A percentile compares a stretch with the other conserved stretches of the same genome.
Evolutionary conservation across 2,329 filamentous ascomycete genomes (phyloP).

Genomic region (Mollisiaceae sp.): DNA sequence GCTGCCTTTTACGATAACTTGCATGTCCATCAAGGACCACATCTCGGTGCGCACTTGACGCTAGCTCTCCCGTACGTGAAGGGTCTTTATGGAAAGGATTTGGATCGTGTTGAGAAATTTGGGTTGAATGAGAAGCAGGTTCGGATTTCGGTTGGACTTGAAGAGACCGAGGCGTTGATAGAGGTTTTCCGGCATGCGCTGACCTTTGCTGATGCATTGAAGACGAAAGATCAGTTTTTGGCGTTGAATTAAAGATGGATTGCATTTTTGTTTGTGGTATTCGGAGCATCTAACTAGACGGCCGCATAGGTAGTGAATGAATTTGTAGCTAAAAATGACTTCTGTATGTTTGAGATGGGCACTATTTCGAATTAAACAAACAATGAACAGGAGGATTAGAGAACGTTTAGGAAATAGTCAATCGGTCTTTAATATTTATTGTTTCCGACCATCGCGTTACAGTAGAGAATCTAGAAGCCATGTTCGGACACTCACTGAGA

Average conservation of each 20-base stretch:
- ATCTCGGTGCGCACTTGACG: slow-evolving; percentile 58
- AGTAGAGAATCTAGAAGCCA: no score
- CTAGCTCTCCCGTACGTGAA: slow-evolving; percentile 47
- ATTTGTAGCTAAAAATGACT: no score
- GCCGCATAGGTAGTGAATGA: no score
- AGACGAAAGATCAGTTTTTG: background rate
- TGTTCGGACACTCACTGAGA: no score
- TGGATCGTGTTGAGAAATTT: slow-evolving; percentile 26
- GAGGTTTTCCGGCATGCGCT: slow-evolving; percentile 31
- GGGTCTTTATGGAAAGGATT: slow-evolving; percentile 29
- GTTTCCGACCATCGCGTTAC: no score
- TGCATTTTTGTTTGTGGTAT: background rate
- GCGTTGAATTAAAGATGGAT: background rate
- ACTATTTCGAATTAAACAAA: no score
- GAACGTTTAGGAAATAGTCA: no score
- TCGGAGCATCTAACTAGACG: no score
- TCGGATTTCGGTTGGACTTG: slow-evolving; percentile 33
- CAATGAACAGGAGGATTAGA: no score
- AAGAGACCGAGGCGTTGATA: slow-evolving; percentile 31
- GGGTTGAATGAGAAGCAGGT: slow-evolving; percentile 31
- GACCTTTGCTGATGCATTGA: background rate
- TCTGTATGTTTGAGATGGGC: no score
- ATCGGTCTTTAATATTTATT: no score
- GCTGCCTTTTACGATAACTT: slow-evolving; percentile 56
- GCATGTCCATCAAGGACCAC: slow-evolving; percentile 56